These are phyloP conservation scores for Spizellomyces punctatus DNA, from an alignment of 192 early-diverging fungal genomes.

Conservation along the genomic window DNA sequence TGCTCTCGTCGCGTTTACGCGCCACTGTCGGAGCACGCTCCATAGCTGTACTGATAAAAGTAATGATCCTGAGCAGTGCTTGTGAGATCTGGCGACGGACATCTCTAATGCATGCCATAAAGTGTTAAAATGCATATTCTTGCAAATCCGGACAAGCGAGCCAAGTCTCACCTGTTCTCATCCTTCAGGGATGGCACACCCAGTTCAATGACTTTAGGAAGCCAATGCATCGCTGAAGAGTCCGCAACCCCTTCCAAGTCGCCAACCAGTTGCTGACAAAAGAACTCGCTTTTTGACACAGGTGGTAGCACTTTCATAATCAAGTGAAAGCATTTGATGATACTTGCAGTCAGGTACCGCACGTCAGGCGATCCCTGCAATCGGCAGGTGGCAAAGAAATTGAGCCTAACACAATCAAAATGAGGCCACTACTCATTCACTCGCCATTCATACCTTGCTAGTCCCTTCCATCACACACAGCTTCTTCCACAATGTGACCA, in stretches of 20 bases:
- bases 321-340: slow-evolving; percentile 30
- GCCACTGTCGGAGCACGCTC: slow-evolving; percentile 27
- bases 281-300: slow-evolving; percentile 13
- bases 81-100: slow-evolving; percentile 18
- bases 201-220: slow-evolving; percentile 15
- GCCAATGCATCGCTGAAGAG: slow-evolving; percentile 12
- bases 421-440: not conserved
- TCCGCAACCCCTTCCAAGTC: not conserved
- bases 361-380: slow-evolving; percentile 15
- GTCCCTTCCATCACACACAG: slow-evolving; percentile 18
- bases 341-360: slow-evolving; percentile 12
- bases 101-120: slow-evolving; percentile 6
- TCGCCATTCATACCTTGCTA: slow-evolving; percentile 8
- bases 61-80: slow-evolving; percentile 5
- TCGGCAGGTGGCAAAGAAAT: not conserved
- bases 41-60: slow-evolving; percentile 12
- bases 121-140: no score
- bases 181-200: slow-evolving; percentile 28
- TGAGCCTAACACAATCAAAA: not conserved
- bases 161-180: slow-evolving; percentile 12
- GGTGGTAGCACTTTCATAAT: slow-evolving; percentile 30
- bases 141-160: no score
- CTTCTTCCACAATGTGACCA: slow-evolving; percentile 21
- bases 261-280: slow-evolving; percentile 10
- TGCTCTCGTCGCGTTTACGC: slow-evolving; percentile 26